Percentiles rank a stretch among this genome's conserved stretches.
These are phyloP conservation scores for Macrocybe gigantea DNA, from an alignment of 768 basidiomycete species.

Conservation along the genomic window DNA sequence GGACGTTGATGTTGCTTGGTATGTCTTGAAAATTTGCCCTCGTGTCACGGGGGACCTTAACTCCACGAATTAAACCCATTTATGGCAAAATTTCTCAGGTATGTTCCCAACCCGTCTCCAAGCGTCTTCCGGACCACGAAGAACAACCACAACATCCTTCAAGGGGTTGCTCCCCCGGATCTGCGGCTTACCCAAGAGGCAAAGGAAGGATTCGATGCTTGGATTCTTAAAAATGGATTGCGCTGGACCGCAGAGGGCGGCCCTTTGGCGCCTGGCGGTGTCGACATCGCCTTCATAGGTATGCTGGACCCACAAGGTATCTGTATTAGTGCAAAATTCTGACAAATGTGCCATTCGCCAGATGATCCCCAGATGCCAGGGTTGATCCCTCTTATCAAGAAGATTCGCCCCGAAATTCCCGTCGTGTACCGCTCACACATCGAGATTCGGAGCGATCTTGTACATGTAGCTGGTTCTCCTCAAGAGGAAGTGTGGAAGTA, in stretches of 20 bases:
- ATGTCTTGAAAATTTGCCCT: slow-evolving; percentile 24
- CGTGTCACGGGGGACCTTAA: neutral
- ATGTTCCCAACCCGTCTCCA: slow-evolving; percentile 85
- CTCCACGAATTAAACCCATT: slow-evolving; percentile 3
- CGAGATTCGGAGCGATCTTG: slow-evolving; percentile 85
- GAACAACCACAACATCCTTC: slow-evolving; percentile 94
- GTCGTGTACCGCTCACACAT: slow-evolving; percentile 95
- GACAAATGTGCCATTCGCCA: slow-evolving; percentile 4
- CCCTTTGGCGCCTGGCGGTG: slow-evolving; percentile 75
- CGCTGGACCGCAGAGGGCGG: slow-evolving; percentile 86
- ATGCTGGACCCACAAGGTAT: slow-evolving; percentile 9
- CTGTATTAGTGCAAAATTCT: neutral
- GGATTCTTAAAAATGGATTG: slow-evolving; percentile 87
- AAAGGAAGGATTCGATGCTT: slow-evolving; percentile 76
- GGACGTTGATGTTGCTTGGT: slow-evolving; percentile 84
- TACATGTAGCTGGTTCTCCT: slow-evolving; percentile 74
- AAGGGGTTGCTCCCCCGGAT: slow-evolving; percentile 81
- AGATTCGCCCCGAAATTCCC: slow-evolving; percentile 76
- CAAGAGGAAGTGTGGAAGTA: slow-evolving; percentile 94
- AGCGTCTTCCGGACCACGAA: slow-evolving; percentile 90
- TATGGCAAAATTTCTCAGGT: slow-evolving; percentile 37
- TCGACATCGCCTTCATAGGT: slow-evolving; percentile 89
- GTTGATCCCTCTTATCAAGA: slow-evolving; percentile 87
- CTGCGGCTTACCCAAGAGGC: slow-evolving; percentile 74
- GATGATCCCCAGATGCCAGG: slow-evolving; percentile 95